Percentiles rank a stretch among this genome's conserved stretches.
Conservation (phyloP, 2,329 filamentous ascomycete species). For the Apiospora pterosperma region DNA sequence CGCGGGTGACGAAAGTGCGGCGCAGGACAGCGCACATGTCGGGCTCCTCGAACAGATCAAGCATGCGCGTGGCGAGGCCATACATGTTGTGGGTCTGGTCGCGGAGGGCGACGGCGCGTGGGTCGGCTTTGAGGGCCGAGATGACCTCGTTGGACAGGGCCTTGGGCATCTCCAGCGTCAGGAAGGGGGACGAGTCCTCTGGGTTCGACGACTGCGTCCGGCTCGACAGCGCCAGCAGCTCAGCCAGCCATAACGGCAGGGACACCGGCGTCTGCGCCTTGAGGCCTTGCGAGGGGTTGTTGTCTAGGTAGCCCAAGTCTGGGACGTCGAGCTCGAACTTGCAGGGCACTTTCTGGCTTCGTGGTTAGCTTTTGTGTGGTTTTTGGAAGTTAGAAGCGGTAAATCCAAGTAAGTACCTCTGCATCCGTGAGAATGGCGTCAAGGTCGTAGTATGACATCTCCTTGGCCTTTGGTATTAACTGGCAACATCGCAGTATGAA, state of each 20-base stretch:
- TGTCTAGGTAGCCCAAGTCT: constrained; percentile 84
- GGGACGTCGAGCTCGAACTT: constrained; percentile 90
- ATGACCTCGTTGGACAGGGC: constrained; percentile 77
- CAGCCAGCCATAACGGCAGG: constrained; percentile 89
- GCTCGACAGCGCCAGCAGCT: constrained; percentile 79
- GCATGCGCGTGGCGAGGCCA: constrained; percentile 75
- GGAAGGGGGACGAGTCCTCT: constrained; percentile 52
- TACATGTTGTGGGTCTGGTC: constrained; percentile 87
- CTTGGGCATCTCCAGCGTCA: constrained; percentile 77
- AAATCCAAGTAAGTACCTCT: constrained; percentile 49
- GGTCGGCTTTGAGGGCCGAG: constrained; percentile 87
- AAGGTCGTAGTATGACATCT: constrained; percentile 79
- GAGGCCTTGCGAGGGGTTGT: constrained; percentile 67
- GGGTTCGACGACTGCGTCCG: constrained; percentile 29
- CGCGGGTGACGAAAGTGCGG: constrained; percentile 77
- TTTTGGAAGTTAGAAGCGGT: not conserved
- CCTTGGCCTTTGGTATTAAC: not conserved
- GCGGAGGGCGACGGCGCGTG: constrained; percentile 78
- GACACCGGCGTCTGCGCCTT: constrained; percentile 77
- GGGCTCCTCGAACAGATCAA: constrained; percentile 84
- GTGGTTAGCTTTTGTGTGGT: constrained; percentile 11
- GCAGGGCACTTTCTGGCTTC: constrained; percentile 83
- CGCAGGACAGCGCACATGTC: constrained; percentile 72
- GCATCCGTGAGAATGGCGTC: constrained; percentile 82
- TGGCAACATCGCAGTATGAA: not conserved